Base-by-base conservation (phyloP, 768 basidiomycete genomes). In the Mycena haematopus region DNA sequence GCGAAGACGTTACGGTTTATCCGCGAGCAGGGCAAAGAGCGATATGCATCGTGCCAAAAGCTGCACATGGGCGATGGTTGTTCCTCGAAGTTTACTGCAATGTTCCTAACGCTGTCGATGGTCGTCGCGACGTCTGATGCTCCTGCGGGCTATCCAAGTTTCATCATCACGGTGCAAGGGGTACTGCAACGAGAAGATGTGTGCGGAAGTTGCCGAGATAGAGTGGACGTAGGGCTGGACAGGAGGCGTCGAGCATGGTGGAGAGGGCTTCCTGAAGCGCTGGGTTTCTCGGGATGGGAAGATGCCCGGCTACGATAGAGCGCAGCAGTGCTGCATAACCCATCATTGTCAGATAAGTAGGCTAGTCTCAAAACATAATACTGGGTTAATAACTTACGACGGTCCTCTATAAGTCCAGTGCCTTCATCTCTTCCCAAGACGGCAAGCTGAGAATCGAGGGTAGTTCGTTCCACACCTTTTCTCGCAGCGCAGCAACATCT, bases 381-480 rank as follows among this genome's bases (percentile, higher is more conserved):
- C 6, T 13, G 8, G 33, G 31, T 17, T 22, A 35, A 44, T 44
- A 17, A 51, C 54, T 47, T 24, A 56, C 54, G 29, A 13, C 9
- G 13, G 17, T n/a, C 6, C 6, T 57, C 33, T 60, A 22, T n/a
- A 78, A 63, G 56, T 79, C 78, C 58, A 69, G 60, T 24, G 65
- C 69, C 49, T 74, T 63, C 60, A 82, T 63, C 51, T 79, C 79
- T 40, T 76, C 71, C 86, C 86, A 87, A 35, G 69, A 60, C 1
- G 84, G 80, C 27, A 86, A 73, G 5, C 80, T 80, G 15, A 81
- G 67, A 44, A 84, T 67, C 2, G 68, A 60, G 13, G 85, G 86
- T 31, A 87, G 71, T 35, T 77, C 76, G 21, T 77, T 72, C 86
- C 86, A 86, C 1, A 79, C 71, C 60, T 76, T 71, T 57, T 76